Evolutionary conservation across 495 filamentous ascomycete species (phyloP), one percentile per base, ranked within the genome.

Genomic region (Podospora australis): DNA sequence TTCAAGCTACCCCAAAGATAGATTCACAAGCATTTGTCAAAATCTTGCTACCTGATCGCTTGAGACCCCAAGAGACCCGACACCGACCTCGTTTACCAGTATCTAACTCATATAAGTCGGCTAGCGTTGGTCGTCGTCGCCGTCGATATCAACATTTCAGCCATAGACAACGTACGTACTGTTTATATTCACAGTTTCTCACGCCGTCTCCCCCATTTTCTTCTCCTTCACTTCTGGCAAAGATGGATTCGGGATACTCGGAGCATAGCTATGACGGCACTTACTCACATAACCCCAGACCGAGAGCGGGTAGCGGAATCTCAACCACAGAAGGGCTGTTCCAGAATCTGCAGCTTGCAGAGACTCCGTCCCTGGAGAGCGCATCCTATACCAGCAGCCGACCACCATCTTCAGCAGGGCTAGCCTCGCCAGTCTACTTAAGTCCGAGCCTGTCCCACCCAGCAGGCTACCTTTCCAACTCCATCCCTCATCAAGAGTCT

Each of bases 271-370:
- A 53, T 52, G 60, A 66, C 54, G 54, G 65, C 48, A 64, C 65
- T 67, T 70, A 69, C 71, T 72, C 64, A 73, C 67, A 60, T 39
- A 66, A 54, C 44, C 53, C 65, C 60, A 74, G 70, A 40, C 69
- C 68, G 50, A 68, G 63, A 63, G 49, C 56, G 42, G 54, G 54
- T 45, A 67, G 62, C 48, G 53, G 63, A 42, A 57, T 58, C 28
- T 67, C 68, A 20, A 60, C 65, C 24, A 67, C 65, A 54, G 58
- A 59, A 41, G 62, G 59, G 6, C 49, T 60, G 26, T 64, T 66
- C 53, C 63, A 66, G 49, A 57, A 55, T 46, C 48, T 68, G 20
- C 53, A 63, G 28, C 47, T 71, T 26, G 57, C 55, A 50, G 62
- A 67, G 36, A 44, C 55, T 14, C 22, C 57, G 43, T 50, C 60